Percentiles rank a stretch among this genome's conserved stretches.
phyloP scores from a whole-genome alignment of 768 basidiomycete species.

The Kwoniella mangroviensis region DNA sequence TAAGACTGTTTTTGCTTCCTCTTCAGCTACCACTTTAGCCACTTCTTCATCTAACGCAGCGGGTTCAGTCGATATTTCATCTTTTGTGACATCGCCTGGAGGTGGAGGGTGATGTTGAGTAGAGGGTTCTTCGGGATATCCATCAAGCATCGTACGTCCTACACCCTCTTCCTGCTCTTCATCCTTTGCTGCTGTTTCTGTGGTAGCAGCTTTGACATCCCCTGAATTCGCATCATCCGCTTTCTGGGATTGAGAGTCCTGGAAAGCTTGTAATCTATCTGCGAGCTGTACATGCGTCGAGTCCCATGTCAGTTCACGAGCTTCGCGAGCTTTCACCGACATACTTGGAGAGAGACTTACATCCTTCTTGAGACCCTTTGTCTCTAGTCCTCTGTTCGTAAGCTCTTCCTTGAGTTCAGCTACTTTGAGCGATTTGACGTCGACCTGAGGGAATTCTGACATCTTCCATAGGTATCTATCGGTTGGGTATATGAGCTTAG shows the following conservation, averaged over 20 bases:
- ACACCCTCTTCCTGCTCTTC: constrained; percentile 9
- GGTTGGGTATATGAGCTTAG: neutral
- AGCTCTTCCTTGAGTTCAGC: constrained; percentile 56
- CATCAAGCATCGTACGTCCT: constrained; percentile 19
- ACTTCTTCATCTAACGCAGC: constrained; percentile 32
- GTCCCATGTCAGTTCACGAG: neutral
- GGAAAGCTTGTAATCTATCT: constrained; percentile 41
- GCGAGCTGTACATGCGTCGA: constrained; percentile 31
- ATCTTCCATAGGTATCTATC: neutral
- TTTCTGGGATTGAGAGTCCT: constrained; percentile 20
- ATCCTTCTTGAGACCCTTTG: constrained; percentile 54
- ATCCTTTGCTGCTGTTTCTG: neutral
- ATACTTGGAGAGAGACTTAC: constrained; percentile 32
- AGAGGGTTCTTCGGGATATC: constrained; percentile 16
- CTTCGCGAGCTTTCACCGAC: neutral
- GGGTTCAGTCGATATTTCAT: constrained; percentile 3
- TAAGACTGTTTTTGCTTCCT: constrained; percentile 32
- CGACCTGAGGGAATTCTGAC: constrained; percentile 17
- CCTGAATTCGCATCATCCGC: neutral
- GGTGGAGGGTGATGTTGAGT: constrained; percentile 13
- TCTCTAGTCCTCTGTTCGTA: constrained; percentile 46
- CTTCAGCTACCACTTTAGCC: constrained; percentile 35
- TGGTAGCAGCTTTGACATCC: neutral
- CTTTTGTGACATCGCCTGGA: constrained; percentile 6
- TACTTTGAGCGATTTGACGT: constrained; percentile 43